Conservation (phyloP, 805 yeast genomes). For the Candida qinlingensis region DNA sequence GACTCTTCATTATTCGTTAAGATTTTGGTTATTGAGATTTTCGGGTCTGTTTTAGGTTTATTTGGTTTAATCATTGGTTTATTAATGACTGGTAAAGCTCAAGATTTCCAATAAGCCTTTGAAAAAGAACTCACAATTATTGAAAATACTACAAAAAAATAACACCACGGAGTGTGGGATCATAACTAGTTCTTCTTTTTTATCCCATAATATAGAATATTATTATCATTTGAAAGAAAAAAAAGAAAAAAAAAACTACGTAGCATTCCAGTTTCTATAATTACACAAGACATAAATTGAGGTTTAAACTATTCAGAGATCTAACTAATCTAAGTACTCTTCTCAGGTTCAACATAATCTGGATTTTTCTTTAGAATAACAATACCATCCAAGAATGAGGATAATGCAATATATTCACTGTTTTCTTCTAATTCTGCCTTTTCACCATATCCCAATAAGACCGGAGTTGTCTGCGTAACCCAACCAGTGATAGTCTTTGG, state of each 20-base stretch:
- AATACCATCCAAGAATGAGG: constrained; percentile 84
- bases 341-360: constrained; percentile 63
- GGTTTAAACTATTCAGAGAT: not conserved
- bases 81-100: constrained; percentile 94
- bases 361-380: constrained; percentile 91
- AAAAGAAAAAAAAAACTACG: not conserved
- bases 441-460: constrained; percentile 86
- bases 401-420: constrained; percentile 82
- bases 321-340: constrained; percentile 3
- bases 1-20: constrained; percentile 92
- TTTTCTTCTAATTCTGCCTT: constrained; percentile 90
- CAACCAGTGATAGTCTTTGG: constrained; percentile 99
- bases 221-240: too few relatives aligned
- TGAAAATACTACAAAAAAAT: too few relatives aligned
- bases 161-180: too few relatives aligned
- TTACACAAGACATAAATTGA: not conserved
- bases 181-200: not conserved
- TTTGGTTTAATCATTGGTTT: constrained; percentile 96
- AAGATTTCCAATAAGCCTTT: constrained; percentile 57
- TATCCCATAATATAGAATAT: not conserved
- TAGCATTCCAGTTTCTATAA: too few relatives aligned
- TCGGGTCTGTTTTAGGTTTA: constrained; percentile 92
- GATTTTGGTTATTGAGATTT: constrained; percentile 93
- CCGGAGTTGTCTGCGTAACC: constrained; percentile 99
- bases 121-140: too few relatives aligned